A percentile compares a stretch with the other conserved stretches of the same genome.
Conservation (phyloP, 305 asterid species). For the Striga hermonthica region DNA sequence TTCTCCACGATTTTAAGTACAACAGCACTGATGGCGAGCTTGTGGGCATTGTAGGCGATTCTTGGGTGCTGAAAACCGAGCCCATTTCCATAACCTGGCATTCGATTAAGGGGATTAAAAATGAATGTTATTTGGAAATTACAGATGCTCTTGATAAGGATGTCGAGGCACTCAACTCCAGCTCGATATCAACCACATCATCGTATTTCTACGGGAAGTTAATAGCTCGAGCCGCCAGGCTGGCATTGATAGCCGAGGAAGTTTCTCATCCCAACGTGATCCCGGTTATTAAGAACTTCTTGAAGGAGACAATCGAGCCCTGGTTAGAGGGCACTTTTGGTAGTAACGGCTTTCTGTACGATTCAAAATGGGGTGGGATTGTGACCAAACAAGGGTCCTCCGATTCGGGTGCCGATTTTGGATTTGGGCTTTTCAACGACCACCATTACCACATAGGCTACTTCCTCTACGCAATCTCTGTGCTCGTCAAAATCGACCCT, state of each 20-base stretch:
- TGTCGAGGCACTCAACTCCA: conserved; percentile 49
- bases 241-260: conserved; percentile 86
- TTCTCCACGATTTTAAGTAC: conserved; percentile 60
- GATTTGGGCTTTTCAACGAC: conserved; percentile 78
- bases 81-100: conserved; percentile 80
- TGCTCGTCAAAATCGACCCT: conserved; percentile 75
- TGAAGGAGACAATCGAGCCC: conserved; percentile 74
- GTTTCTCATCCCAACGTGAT: conserved; percentile 52
- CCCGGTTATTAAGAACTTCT: conserved; percentile 55
- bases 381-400: conserved; percentile 71
- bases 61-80: conserved; percentile 67
- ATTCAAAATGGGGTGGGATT: conserved; percentile 78
- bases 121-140: conserved; percentile 49
- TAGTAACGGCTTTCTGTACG: conserved; percentile 67
- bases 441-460: conserved; percentile 87
- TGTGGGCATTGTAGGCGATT: conserved; percentile 78
- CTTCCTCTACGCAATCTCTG: conserved; percentile 71
- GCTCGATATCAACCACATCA: conserved; percentile 51
- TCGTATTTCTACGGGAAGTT: conserved; percentile 75
- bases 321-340: conserved; percentile 79
- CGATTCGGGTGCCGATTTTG: conserved; percentile 84
- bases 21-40: conserved; percentile 76
- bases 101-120: conserved; percentile 60
- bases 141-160: conserved; percentile 53
- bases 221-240: conserved; percentile 79